phyloP scores from a whole-genome alignment of 495 filamentous ascomycete genomes.

The Neurospora tetraspora region DNA sequence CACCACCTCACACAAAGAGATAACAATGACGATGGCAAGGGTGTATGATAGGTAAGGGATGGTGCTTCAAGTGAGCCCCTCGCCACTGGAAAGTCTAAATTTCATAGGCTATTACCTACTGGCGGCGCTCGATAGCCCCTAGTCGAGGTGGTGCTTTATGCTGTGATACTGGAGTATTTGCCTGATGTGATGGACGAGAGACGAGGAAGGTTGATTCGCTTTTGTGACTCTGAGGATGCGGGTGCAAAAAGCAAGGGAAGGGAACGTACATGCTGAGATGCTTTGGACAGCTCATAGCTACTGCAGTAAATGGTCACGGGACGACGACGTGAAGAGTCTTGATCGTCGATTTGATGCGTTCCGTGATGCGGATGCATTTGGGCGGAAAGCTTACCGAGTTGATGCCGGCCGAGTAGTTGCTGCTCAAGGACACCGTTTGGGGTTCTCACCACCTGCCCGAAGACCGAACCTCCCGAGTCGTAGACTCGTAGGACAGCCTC shows the following conservation, averaged over 20 bases:
- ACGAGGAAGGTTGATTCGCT: background rate
- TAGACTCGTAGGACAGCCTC: no score
- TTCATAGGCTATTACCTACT: background rate
- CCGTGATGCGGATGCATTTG: background rate
- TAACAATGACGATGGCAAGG: background rate
- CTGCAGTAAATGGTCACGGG: background rate
- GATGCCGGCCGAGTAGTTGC: background rate
- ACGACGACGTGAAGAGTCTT: background rate
- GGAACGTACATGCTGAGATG: background rate
- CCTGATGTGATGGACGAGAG: background rate
- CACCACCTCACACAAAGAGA: background rate
- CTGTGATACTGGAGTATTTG: background rate
- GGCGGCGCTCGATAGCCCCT: background rate
- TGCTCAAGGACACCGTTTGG: background rate
- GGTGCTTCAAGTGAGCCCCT: background rate
- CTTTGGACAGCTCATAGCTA: background rate
- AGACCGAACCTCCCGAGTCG: background rate
- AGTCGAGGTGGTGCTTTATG: background rate
- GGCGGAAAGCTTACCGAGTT: background rate
- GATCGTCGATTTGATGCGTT: background rate
- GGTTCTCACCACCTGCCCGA: background rate
- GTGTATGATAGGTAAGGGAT: background rate
- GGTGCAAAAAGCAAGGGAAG: background rate
- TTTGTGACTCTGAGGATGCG: background rate
- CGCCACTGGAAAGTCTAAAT: background rate